phyloP scores from a whole-genome alignment of 371 early-diverging fungal species.

The Coemansia sp. region DNA sequence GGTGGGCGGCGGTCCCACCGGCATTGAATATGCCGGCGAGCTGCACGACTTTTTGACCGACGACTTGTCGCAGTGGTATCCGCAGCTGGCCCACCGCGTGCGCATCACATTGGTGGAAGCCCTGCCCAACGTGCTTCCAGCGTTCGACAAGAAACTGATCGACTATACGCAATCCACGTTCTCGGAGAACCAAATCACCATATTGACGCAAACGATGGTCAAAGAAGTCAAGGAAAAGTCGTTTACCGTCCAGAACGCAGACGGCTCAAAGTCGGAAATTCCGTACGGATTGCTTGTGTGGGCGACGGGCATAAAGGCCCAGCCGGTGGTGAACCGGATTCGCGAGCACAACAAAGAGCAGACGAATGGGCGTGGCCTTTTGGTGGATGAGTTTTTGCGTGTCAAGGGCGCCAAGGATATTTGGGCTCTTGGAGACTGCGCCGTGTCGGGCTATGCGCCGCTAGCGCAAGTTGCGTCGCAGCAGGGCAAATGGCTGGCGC shows the following conservation, averaged over 20 bases:
- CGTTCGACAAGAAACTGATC: conserved; percentile 85
- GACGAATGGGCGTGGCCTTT: conserved; percentile 73
- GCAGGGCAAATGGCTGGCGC: conserved; percentile 84
- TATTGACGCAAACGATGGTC: conserved; percentile 85
- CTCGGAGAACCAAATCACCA: conserved; percentile 78
- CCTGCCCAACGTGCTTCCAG: conserved; percentile 80
- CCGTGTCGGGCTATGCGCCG: conserved; percentile 80
- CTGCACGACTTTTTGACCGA: conserved; percentile 88
- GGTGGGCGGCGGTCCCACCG: conserved; percentile 96
- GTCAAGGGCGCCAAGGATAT: conserved; percentile 72
- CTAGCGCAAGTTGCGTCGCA: conserved; percentile 93
- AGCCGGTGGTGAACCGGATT: conserved; percentile 72
- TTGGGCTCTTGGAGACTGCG: conserved; percentile 87
- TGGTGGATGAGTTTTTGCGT: conserved; percentile 79
- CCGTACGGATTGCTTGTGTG: conserved; percentile 90
- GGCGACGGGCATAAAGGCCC: conserved; percentile 93
- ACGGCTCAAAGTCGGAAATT: conserved; percentile 63
- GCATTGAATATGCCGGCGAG: conserved; percentile 94
- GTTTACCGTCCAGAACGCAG: conserved; percentile 72
- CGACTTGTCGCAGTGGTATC: conserved; percentile 83
- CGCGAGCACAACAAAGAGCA: conserved; percentile 73
- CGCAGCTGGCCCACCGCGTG: conserved; percentile 74
- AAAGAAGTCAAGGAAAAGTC: conserved; percentile 82
- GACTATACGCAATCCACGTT: conserved; percentile 88
- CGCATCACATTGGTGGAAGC: conserved; percentile 90